These are phyloP conservation scores for Trypanosomatidae sp. DNA, from an alignment of 208 protist species.

Conservation along the genomic window DNA sequence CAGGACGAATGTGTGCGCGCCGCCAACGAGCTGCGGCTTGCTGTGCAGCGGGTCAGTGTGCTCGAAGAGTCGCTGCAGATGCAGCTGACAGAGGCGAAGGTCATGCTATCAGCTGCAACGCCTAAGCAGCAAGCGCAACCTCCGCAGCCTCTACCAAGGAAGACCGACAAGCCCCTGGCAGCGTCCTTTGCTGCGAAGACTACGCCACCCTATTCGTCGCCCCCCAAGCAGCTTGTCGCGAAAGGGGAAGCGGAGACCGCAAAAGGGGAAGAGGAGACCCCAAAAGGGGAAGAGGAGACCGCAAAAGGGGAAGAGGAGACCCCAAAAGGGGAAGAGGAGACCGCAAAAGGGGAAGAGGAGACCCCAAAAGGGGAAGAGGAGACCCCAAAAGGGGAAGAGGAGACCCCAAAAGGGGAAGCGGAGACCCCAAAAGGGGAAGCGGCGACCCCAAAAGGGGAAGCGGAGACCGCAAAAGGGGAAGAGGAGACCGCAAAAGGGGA, in stretches of 20 bases:
- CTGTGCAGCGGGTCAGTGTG: slow-evolving; percentile 5
- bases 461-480: too few species aligned
- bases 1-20: slow-evolving; percentile 28
- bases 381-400: too few species aligned
- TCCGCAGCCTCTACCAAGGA: background rate
- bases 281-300: too few species aligned
- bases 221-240: background rate
- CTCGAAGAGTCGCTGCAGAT: slow-evolving; percentile 14
- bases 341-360: slow-evolving; percentile 8
- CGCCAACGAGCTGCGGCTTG: slow-evolving; percentile 20
- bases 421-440: background rate
- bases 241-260: background rate
- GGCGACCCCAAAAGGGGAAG: too few species aligned
- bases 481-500: too few species aligned
- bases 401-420: background rate
- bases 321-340: too few species aligned
- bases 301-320: too few species aligned
- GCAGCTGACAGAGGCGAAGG: slow-evolving; percentile 4
- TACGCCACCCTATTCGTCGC: background rate
- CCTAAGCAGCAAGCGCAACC: background rate
- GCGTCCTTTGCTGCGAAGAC: background rate
- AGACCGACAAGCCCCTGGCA: background rate
- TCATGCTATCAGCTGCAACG: background rate
- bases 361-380: background rate
- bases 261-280: too few species aligned